These are phyloP conservation scores for Pythium periplocum DNA, from an alignment of 352 stramenopile species.

Conservation along the genomic window DNA sequence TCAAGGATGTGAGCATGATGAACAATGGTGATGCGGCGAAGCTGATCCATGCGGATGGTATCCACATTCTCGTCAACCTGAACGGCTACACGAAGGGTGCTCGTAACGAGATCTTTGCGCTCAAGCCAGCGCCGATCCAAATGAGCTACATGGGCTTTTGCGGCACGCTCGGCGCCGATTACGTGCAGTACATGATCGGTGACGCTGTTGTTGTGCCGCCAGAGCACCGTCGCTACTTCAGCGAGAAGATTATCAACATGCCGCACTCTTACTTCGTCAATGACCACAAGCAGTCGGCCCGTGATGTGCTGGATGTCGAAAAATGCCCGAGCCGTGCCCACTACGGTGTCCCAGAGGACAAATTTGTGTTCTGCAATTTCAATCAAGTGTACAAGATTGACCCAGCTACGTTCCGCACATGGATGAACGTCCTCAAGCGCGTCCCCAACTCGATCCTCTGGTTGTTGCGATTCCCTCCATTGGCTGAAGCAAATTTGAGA, in stretches of 20 bases:
- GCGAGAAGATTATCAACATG: conserved; percentile 89
- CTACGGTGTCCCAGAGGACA: conserved; percentile 89
- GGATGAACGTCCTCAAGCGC: conserved; percentile 91
- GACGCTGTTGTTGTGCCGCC: conserved; percentile 76
- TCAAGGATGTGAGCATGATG: conserved; percentile 73
- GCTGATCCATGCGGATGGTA: conserved; percentile 77
- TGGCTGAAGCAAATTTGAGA: conserved; percentile 82
- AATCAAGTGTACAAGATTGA: conserved; percentile 96
- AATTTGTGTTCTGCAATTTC: conserved; percentile 95
- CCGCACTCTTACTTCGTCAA: conserved; percentile 93
- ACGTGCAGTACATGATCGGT: conserved; percentile 92
- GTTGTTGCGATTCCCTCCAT: conserved; percentile 83
- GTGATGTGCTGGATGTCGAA: conserved; percentile 70
- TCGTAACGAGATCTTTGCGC: conserved; percentile 91
- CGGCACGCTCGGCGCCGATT: conserved; percentile 88
- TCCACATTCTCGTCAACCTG: conserved; percentile 91
- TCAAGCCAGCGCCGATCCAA: conserved; percentile 87
- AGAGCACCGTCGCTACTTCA: conserved; percentile 65
- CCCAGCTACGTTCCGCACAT: conserved; percentile 85
- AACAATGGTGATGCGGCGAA: conserved; percentile 64
- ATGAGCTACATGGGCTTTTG: conserved; percentile 90
- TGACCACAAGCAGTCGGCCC: conserved; percentile 86
- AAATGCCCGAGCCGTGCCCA: conserved; percentile 73
- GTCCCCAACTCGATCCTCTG: conserved; percentile 90
- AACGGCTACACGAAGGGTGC: conserved; percentile 93